Percentiles rank a stretch among this genome's conserved stretches.
Conservation (phyloP, 768 basidiomycete genomes). For the Pleurotus tuoliensis region DNA sequence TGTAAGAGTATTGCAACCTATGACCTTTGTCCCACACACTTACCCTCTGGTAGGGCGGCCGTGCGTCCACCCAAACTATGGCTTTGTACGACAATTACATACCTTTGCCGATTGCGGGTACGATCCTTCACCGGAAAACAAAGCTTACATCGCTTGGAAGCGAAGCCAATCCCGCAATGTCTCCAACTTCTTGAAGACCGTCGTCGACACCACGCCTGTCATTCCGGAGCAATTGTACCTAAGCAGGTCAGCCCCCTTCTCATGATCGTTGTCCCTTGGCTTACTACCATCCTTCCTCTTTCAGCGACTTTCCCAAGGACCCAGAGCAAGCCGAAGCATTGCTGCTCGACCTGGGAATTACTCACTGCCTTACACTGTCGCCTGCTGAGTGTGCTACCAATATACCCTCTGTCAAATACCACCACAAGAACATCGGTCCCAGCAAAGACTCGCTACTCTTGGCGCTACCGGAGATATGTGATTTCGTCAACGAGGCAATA, state of each 20-base stretch:
- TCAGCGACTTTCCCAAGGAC: conserved; percentile 57
- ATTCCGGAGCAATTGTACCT: conserved; percentile 47
- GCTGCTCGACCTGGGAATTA: conserved; percentile 46
- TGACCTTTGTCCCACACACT: conserved; percentile 9
- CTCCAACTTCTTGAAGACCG: conserved; percentile 44
- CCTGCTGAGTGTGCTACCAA: conserved; percentile 40
- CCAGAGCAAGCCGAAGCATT: conserved; percentile 44
- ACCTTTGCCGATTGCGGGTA: conserved; percentile 50
- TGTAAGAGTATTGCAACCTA: conserved; percentile 27
- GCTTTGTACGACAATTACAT: conserved; percentile 58
- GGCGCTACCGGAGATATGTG: conserved; percentile 40
- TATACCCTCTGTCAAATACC: conserved; percentile 31
- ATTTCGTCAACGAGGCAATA: conserved; percentile 41
- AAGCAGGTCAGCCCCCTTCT: conserved; percentile 36
- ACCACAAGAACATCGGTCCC: conserved; percentile 38
- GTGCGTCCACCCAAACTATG: conserved; percentile 42
- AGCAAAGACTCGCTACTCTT: conserved; percentile 38
- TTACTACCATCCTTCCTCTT: background rate
- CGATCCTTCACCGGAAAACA: conserved; percentile 35
- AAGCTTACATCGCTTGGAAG: conserved; percentile 56
- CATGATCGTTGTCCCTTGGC: background rate
- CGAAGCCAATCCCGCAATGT: conserved; percentile 50
- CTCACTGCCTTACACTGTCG: conserved; percentile 51
- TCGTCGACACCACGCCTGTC: conserved; percentile 50
- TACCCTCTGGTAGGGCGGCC: conserved; percentile 28